Conservation (phyloP, 805 yeast genomes). For the Yamadazyma tumulicola region DNA sequence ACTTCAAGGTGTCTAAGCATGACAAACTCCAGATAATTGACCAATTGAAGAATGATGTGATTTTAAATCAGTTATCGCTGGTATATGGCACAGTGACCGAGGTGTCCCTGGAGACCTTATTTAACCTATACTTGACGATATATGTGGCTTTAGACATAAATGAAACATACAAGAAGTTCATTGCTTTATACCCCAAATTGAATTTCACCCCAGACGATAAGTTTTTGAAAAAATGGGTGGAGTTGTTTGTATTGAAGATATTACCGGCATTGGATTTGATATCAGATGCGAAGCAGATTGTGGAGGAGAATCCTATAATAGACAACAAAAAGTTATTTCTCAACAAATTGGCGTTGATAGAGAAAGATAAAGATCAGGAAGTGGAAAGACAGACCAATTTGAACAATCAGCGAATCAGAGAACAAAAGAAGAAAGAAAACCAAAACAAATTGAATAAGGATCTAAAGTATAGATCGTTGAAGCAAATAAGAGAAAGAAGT, state of each 20-base stretch:
- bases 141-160: conserved; percentile 22
- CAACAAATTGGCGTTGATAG: conserved; percentile 8
- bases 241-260: conserved; percentile 33
- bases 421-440: conserved; percentile 16
- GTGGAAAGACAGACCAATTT: conserved; percentile 14
- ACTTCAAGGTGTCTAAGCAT: conserved; percentile 8
- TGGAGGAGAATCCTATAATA: conserved; percentile 20
- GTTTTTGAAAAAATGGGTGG: conserved; percentile 20
- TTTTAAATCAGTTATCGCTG: conserved; percentile 16
- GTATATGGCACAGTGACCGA: conserved; percentile 17
- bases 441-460: conserved; percentile 16
- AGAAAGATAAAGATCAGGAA: conserved; percentile 12
- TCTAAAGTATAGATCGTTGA: conserved; percentile 27
- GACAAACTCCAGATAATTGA: conserved; percentile 13
- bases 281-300: conserved; percentile 23
- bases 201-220: conserved; percentile 9
- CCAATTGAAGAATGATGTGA: conserved; percentile 15
- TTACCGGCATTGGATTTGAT: conserved; percentile 28
- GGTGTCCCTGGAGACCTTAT: conserved; percentile 32
- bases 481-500: conserved; percentile 16
- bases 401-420: conserved; percentile 20
- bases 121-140: conserved; percentile 27
- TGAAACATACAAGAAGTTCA: conserved; percentile 8
- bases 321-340: conserved; percentile 9
- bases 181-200: conserved; percentile 10